Evolutionary conservation across 2,329 filamentous ascomycete genomes (phyloP).

Genomic region (Cordyceps cateniannulata): DNA sequence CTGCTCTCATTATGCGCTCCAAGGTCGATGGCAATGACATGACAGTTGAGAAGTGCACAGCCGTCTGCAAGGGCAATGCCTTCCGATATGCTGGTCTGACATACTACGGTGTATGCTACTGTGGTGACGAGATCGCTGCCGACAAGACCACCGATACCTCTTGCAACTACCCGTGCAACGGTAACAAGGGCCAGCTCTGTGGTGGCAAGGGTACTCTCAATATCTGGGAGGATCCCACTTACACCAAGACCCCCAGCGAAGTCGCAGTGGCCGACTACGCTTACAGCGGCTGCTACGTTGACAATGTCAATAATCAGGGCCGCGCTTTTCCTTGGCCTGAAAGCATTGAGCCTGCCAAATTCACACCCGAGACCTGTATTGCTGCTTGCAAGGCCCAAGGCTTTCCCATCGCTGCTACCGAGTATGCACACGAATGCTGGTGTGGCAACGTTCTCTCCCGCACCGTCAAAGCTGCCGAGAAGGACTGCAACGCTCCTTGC

Average conservation of each 20-base stretch:
- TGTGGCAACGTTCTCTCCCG: slow-evolving; percentile 49
- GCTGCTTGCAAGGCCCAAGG: slow-evolving; percentile 35
- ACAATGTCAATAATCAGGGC: slow-evolving; percentile 30
- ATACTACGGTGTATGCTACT: slow-evolving; percentile 48
- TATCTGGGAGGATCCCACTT: slow-evolving; percentile 43
- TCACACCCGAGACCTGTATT: slow-evolving; percentile 39
- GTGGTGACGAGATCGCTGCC: slow-evolving; percentile 44
- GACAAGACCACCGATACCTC: slow-evolving; percentile 44
- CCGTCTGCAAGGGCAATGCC: slow-evolving; percentile 45
- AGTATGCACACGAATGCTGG: slow-evolving; percentile 42
- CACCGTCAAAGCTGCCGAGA: slow-evolving; percentile 28
- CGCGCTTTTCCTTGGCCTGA: slow-evolving; percentile 40
- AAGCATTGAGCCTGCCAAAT: slow-evolving; percentile 26
- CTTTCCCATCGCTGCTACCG: slow-evolving; percentile 42
- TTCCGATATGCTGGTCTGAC: slow-evolving; percentile 45
- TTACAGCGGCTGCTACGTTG: slow-evolving; percentile 56
- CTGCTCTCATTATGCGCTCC: slow-evolving; percentile 37
- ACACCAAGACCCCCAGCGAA: slow-evolving; percentile 35
- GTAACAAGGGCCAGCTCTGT: slow-evolving; percentile 38
- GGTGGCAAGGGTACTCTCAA: slow-evolving; percentile 42
- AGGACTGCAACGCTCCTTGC: slow-evolving; percentile 46
- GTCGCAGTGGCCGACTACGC: slow-evolving; percentile 46
- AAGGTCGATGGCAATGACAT: slow-evolving; percentile 31
- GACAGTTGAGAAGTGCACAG: slow-evolving; percentile 42
- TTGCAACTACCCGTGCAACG: slow-evolving; percentile 51